A percentile compares a stretch with the other conserved stretches of the same genome.
These are phyloP conservation scores for Coniochaeta pulveracea DNA, from an alignment of 2,329 filamentous ascomycete genomes.

Conservation along the genomic window DNA sequence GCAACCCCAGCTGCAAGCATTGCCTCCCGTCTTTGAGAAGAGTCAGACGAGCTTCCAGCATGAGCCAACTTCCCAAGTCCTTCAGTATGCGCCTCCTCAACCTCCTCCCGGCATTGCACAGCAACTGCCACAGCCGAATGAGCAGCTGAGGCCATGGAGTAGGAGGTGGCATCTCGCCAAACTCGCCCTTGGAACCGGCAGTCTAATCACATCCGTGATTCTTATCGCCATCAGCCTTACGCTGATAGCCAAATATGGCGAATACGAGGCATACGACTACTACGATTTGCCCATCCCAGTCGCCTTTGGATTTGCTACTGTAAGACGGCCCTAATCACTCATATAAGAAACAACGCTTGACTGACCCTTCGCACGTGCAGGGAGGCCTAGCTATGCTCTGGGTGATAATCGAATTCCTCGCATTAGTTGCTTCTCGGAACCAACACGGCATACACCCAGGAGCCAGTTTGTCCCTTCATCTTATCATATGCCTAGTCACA, in stretches of 20 bases:
- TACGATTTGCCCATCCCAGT: constrained; percentile 1
- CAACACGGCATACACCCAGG: constrained; percentile 28
- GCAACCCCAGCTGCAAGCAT: no score
- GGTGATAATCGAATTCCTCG: constrained; percentile 26
- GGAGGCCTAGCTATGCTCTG: constrained; percentile 23
- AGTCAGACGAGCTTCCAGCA: no score
- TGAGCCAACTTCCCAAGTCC: no score
- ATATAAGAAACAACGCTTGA: neutral
- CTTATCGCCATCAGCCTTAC: constrained; percentile 10
- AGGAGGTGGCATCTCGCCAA: constrained; percentile 8
- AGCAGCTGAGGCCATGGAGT: constrained; percentile 1
- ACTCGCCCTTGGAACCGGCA: constrained; percentile 6
- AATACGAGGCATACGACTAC: neutral
- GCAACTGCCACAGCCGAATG: no score
- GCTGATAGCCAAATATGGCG: neutral
- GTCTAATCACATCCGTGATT: constrained; percentile 6
- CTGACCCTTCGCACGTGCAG: constrained; percentile 13
- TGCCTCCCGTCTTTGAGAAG: no score
- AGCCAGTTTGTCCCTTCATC: constrained; percentile 28
- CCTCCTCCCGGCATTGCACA: no score
- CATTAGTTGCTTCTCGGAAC: constrained; percentile 19
- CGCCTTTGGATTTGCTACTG: constrained; percentile 7
- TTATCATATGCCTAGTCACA: constrained; percentile 28
- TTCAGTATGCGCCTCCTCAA: no score
- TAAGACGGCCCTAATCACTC: constrained; percentile 4